These are phyloP conservation scores for Anacardium occidentale DNA, from an alignment of 345 rosid species.

Conservation along the genomic window DNA sequence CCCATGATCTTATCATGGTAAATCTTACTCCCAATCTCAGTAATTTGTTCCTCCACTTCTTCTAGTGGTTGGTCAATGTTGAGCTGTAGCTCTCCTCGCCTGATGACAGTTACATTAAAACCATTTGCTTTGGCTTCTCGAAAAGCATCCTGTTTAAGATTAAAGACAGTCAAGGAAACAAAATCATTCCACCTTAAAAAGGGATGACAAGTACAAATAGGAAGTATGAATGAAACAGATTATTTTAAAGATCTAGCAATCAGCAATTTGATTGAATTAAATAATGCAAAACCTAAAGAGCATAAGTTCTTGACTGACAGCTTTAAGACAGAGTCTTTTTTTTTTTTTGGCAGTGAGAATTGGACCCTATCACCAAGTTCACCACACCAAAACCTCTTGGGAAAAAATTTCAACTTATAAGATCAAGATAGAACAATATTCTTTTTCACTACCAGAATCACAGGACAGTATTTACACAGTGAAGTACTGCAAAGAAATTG, in stretches of 20 bases:
- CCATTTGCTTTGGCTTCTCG: constrained; percentile 87
- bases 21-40: constrained; percentile 81
- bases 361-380: not conserved
- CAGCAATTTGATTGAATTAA: not conserved
- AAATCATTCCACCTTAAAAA: not conserved
- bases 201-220: not conserved
- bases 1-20: constrained; percentile 76
- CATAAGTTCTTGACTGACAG: constrained; percentile 2
- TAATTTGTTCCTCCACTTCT: constrained; percentile 75
- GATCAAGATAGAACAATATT: not conserved
- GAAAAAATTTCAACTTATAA: constrained; percentile 4
- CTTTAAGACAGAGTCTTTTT: not conserved
- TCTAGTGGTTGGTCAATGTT: constrained; percentile 78
- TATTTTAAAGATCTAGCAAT: constrained; percentile 6
- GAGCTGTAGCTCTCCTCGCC: constrained; percentile 69
- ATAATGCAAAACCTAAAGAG: not conserved
- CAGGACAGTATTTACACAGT: not conserved
- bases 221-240: not conserved
- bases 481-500: no score
- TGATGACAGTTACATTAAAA: constrained; percentile 75
- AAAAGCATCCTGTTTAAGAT: constrained; percentile 58
- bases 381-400: not conserved
- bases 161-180: constrained; percentile 5
- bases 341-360: not conserved
- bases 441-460: not conserved